A percentile compares a stretch with the other conserved stretches of the same genome.
Evolutionary conservation across 257 asterid genomes (phyloP).

Genomic region (Rehmannia glutinosa): DNA sequence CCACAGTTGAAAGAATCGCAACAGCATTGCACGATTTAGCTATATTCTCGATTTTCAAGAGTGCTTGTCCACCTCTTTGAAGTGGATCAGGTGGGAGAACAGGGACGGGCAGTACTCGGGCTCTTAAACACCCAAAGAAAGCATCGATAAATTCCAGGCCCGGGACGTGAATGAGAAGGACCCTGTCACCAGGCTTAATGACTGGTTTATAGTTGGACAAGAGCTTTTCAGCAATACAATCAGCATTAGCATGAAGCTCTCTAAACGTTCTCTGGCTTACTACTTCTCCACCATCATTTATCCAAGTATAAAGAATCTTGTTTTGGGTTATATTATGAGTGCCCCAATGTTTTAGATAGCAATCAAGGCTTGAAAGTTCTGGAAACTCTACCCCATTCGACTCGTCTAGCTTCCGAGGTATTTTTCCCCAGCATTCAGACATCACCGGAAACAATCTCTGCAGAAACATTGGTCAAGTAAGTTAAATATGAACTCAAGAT

Average conservation of each 20-base stretch:
- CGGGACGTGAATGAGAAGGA: constrained; percentile 72
- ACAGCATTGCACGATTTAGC: constrained; percentile 63
- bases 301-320: constrained; percentile 73
- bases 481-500: no score
- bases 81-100: constrained; percentile 91
- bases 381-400: constrained; percentile 60
- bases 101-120: constrained; percentile 77
- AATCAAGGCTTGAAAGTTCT: constrained; percentile 53
- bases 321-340: constrained; percentile 35
- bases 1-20: constrained; percentile 64
- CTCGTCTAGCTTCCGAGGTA: constrained; percentile 40
- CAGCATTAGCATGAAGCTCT: constrained; percentile 65
- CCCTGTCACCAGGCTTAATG: constrained; percentile 68
- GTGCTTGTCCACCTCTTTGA: constrained; percentile 90
- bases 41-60: constrained; percentile 63
- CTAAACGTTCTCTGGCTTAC: constrained; percentile 43
- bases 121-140: constrained; percentile 78
- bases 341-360: constrained; percentile 73
- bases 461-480: no score
- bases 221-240: constrained; percentile 66
- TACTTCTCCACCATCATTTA: constrained; percentile 58
- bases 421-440: constrained; percentile 29
- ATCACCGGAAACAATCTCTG: constrained; percentile 59
- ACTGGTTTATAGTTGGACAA: constrained; percentile 53
- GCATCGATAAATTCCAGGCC: constrained; percentile 80